phyloP scores from a whole-genome alignment of 305 asterid species.

The Fraxinus angustifolia region DNA sequence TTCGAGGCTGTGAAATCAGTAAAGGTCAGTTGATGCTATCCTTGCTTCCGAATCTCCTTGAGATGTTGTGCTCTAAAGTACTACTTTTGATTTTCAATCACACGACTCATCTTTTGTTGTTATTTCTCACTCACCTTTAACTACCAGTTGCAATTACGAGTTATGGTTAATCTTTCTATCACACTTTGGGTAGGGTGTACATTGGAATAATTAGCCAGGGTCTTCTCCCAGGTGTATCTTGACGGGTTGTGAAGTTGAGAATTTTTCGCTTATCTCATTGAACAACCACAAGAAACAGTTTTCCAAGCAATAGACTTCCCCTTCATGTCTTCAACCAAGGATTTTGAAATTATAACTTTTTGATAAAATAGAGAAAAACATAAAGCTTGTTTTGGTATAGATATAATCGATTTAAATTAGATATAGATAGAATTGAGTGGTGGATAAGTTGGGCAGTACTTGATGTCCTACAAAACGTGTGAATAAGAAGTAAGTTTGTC shows the following conservation, averaged over 20 bases:
- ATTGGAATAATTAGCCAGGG: background rate
- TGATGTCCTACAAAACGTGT: background rate
- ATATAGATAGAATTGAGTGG: background rate
- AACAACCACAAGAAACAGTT: background rate
- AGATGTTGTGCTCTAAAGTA: background rate
- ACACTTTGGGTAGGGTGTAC: background rate
- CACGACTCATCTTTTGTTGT: background rate
- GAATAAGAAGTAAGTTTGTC: background rate
- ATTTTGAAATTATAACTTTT: background rate
- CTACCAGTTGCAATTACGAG: background rate
- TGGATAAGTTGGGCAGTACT: background rate
- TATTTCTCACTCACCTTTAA: background rate
- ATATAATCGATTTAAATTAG: background rate
- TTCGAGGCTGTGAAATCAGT: slow-evolving; percentile 42
- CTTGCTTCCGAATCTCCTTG: slow-evolving; percentile 6
- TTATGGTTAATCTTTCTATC: background rate
- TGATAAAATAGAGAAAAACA: background rate
- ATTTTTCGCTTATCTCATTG: background rate
- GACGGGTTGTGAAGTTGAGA: background rate
- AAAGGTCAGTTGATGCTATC: slow-evolving; percentile 38
- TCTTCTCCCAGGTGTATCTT: background rate
- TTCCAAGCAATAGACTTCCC: background rate
- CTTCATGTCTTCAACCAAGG: background rate
- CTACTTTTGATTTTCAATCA: background rate
- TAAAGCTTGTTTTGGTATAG: background rate